These are phyloP conservation scores for Penicillium silybi DNA, from an alignment of 495 filamentous ascomycete species.

Conservation along the genomic window DNA sequence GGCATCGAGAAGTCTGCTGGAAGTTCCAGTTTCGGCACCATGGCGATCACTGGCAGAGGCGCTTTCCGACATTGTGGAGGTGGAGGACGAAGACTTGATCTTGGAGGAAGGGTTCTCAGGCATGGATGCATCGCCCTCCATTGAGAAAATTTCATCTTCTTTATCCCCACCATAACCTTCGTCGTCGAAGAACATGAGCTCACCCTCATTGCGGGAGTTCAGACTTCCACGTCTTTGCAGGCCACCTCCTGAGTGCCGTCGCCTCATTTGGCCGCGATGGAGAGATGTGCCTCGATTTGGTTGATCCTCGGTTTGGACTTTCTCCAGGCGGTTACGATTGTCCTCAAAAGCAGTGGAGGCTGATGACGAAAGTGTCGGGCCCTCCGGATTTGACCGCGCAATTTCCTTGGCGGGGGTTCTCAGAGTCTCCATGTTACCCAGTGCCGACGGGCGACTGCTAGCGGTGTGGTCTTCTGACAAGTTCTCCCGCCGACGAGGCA, in stretches of 20 bases:
- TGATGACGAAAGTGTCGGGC: constrained; percentile 38
- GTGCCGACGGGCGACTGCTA: constrained; percentile 18
- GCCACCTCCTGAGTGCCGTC: constrained; percentile 78
- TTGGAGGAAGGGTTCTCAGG: constrained; percentile 5
- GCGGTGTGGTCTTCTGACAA: constrained; percentile 30
- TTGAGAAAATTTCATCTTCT: constrained; percentile 71
- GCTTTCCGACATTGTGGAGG: background rate
- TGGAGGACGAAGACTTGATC: constrained; percentile 4
- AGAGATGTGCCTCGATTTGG: constrained; percentile 32
- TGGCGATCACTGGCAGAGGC: background rate
- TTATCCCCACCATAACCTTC: constrained; percentile 76
- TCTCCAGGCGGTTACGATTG: constrained; percentile 32
- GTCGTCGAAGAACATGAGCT: constrained; percentile 80
- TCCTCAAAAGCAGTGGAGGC: constrained; percentile 41
- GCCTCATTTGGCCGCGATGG: constrained; percentile 30
- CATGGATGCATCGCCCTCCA: constrained; percentile 55
- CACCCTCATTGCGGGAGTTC: constrained; percentile 53
- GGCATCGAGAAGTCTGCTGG: constrained; percentile 2
- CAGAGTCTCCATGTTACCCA: constrained; percentile 11
- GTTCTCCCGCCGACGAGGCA: constrained; percentile 29
- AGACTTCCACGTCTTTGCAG: constrained; percentile 66
- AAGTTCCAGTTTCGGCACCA: background rate
- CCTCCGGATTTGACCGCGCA: constrained; percentile 18
- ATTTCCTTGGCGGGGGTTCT: constrained; percentile 33
- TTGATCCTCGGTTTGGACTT: constrained; percentile 27